phyloP scores from a whole-genome alignment of 1,284 basidiomycete species.

The Leccinum brunneo-olivaceum region DNA sequence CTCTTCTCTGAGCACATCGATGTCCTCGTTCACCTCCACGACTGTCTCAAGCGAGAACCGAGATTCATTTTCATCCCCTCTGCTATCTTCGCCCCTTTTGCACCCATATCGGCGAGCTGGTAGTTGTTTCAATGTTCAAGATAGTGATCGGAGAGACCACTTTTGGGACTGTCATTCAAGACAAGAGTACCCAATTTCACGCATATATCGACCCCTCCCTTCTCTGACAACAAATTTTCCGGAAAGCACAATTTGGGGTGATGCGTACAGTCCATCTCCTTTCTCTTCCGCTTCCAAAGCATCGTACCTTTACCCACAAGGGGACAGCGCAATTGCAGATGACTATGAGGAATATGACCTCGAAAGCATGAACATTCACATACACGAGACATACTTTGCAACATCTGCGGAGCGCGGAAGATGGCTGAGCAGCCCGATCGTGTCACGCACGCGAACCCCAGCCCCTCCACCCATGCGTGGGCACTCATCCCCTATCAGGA shows the following conservation, averaged over 20 bases:
- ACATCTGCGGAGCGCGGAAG: slow-evolving; percentile 47
- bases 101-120: no score
- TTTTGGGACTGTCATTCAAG: neutral
- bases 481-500: slow-evolving; percentile 34
- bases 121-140: no score
- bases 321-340: slow-evolving; percentile 15
- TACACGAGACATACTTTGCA: slow-evolving; percentile 42
- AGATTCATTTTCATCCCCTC: slow-evolving; percentile 13
- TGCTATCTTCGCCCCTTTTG: slow-evolving; percentile 14
- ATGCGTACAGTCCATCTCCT: slow-evolving; percentile 1
- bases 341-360: slow-evolving; percentile 27
- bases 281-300: neutral
- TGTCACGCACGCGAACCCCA: slow-evolving; percentile 17
- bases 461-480: slow-evolving; percentile 21
- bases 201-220: slow-evolving; percentile 13
- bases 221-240: slow-evolving; percentile 17
- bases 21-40: slow-evolving; percentile 20
- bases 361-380: slow-evolving; percentile 30
- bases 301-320: slow-evolving; percentile 4
- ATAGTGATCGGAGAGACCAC: no score
- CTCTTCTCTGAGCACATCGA: slow-evolving; percentile 23
- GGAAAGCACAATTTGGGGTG: slow-evolving; percentile 1
- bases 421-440: slow-evolving; percentile 44
- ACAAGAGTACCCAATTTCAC: neutral
- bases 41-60: slow-evolving; percentile 1